Conservation (phyloP, 106 monocot species). For the Alisma plantagoaquatica region DNA sequence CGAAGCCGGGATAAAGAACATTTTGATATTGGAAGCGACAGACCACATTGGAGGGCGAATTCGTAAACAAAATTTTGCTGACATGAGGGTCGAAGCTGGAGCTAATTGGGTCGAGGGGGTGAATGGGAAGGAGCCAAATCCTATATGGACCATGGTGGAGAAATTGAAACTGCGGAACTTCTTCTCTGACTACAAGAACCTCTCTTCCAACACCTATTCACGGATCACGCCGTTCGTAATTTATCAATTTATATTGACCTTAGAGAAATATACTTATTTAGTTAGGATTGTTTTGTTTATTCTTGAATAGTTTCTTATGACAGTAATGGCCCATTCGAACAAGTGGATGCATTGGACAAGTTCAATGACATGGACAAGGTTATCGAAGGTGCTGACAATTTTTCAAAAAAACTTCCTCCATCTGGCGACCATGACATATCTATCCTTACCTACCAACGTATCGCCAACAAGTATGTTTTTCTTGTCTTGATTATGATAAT, state of each 20-base stretch:
- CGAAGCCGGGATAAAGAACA: constrained; percentile 46
- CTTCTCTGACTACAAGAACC: constrained; percentile 32
- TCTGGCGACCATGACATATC: constrained; percentile 50
- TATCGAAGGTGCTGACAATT: constrained; percentile 10
- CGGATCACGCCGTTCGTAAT: no score
- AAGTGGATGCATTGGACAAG: constrained; percentile 4
- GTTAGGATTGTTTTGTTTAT: no score
- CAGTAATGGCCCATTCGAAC: constrained; percentile 3
- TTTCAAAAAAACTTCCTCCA: constrained; percentile 8
- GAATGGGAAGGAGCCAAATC: constrained; percentile 40
- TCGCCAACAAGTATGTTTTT: constrained; percentile 39
- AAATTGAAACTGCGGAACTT: constrained; percentile 26
- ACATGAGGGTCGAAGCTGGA: constrained; percentile 54
- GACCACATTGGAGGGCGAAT: constrained; percentile 71
- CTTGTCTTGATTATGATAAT: no score
- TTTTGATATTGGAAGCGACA: constrained; percentile 68
- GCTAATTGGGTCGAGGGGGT: constrained; percentile 92
- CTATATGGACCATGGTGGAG: constrained; percentile 53
- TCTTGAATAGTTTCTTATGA: neutral
- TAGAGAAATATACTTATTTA: no score
- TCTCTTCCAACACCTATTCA: constrained; percentile 42
- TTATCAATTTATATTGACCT: no score
- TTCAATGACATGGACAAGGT: constrained; percentile 13
- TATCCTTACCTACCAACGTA: constrained; percentile 55
- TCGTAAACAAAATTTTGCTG: constrained; percentile 43